phyloP scores from a whole-genome alignment of 306 rosid genomes.

The Astragalus glycyphyllos region DNA sequence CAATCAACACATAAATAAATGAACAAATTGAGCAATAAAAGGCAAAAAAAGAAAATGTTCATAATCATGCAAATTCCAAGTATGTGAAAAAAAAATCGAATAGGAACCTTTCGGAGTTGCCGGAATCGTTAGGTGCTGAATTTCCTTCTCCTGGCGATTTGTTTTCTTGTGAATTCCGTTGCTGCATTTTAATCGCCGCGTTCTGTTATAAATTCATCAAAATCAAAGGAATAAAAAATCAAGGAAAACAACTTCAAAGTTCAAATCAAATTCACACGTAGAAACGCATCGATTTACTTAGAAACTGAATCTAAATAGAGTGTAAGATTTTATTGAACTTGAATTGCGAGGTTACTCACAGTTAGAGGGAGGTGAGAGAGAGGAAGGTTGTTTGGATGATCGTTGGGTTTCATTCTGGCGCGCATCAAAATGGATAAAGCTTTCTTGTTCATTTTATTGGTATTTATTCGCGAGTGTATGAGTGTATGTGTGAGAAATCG shows the following conservation, averaged over 20 bases:
- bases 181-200: slow-evolving; percentile 48
- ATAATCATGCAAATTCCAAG: slow-evolving; percentile 20
- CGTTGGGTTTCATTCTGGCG: slow-evolving; percentile 83
- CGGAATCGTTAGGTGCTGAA: slow-evolving; percentile 41
- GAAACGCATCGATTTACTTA: background rate
- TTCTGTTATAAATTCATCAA: slow-evolving; percentile 50
- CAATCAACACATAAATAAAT: slow-evolving; percentile 9
- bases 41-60: background rate
- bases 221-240: slow-evolving; percentile 25
- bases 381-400: slow-evolving; percentile 55
- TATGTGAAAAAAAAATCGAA: background rate
- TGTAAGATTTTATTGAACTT: background rate
- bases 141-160: slow-evolving; percentile 44
- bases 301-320: background rate
- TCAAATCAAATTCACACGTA: slow-evolving; percentile 3
- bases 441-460: slow-evolving; percentile 53
- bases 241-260: background rate
- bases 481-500: slow-evolving; percentile 17
- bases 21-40: background rate
- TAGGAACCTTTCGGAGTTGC: slow-evolving; percentile 61
- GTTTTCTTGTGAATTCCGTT: slow-evolving; percentile 49
- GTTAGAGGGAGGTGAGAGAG: slow-evolving; percentile 70
- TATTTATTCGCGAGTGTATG: background rate
- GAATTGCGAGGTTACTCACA: slow-evolving; percentile 45
- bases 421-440: slow-evolving; percentile 85